Evolutionary conservation across 257 asterid genomes (phyloP).

Genomic region (Scutellaria baicalensis): DNA sequence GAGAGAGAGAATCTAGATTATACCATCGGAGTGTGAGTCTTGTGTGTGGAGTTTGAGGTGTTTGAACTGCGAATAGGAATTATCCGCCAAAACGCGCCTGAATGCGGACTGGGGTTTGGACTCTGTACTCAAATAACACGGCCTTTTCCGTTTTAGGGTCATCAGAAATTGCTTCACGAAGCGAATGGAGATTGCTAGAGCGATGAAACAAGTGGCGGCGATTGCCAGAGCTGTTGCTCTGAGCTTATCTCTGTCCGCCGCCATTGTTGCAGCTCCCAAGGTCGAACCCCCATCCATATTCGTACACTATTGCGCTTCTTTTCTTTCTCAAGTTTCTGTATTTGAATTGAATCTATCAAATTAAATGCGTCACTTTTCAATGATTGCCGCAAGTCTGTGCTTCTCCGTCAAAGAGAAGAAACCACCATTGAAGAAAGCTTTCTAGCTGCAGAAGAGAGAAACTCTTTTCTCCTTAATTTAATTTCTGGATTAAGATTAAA

Average conservation of each 20-base stretch:
- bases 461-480: too few species aligned
- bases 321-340: background rate
- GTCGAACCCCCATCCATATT: background rate
- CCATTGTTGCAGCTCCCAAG: conserved; percentile 28
- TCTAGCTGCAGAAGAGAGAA: background rate
- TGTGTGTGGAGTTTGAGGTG: conserved; percentile 44
- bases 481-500: background rate
- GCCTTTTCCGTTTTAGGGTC: conserved; percentile 15
- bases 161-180: conserved; percentile 26
- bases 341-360: background rate
- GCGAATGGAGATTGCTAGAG: conserved; percentile 47
- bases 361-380: background rate
- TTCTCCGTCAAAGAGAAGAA: background rate
- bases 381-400: background rate
- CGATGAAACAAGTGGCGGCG: conserved; percentile 38
- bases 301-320: background rate
- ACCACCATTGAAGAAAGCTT: conserved; percentile 25
- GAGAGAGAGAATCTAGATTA: background rate
- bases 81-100: conserved; percentile 74
- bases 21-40: conserved; percentile 33
- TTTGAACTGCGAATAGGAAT: conserved; percentile 74
- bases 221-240: conserved; percentile 36
- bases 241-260: conserved; percentile 25
- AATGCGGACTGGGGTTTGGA: conserved; percentile 64
- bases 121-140: conserved; percentile 60